phyloP scores from a whole-genome alignment of 2,329 filamentous ascomycete genomes.

The Amylocarpus encephaloides region DNA sequence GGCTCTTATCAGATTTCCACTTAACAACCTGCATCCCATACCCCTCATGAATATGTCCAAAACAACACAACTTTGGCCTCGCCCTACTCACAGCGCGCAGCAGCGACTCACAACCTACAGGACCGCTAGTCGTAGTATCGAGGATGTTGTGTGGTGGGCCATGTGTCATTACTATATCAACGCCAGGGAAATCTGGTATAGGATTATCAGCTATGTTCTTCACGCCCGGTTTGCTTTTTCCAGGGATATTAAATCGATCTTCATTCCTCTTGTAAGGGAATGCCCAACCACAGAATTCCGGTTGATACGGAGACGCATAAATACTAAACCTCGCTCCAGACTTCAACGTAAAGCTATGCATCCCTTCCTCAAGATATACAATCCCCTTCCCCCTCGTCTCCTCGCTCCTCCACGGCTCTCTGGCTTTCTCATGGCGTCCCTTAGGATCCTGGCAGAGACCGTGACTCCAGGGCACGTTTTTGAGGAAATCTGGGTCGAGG shows the following conservation, averaged over 20 bases:
- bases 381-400: slow-evolving; percentile 25
- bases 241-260: slow-evolving; percentile 26
- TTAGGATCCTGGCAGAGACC: slow-evolving; percentile 6
- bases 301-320: slow-evolving; percentile 32
- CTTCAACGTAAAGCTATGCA: slow-evolving; percentile 26
- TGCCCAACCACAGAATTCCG: slow-evolving; percentile 28
- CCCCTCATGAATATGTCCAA: slow-evolving; percentile 56
- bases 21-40: slow-evolving; percentile 45
- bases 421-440: slow-evolving; percentile 12
- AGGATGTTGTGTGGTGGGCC: slow-evolving; percentile 48
- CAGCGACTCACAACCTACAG: slow-evolving; percentile 47
- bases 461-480: slow-evolving; percentile 3
- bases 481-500: slow-evolving; percentile 38
- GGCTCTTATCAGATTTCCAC: slow-evolving; percentile 38
- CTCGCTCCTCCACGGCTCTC: slow-evolving; percentile 21
- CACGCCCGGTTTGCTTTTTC: slow-evolving; percentile 11
- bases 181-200: slow-evolving; percentile 20
- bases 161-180: slow-evolving; percentile 55
- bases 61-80: slow-evolving; percentile 50
- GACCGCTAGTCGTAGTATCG: slow-evolving; percentile 33
- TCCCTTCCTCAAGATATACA: slow-evolving; percentile 31
- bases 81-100: slow-evolving; percentile 44
- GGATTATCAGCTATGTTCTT: slow-evolving; percentile 18
- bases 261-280: slow-evolving; percentile 27
- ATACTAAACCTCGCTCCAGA: slow-evolving; percentile 29